Base-by-base conservation (phyloP, 1,139 yeast species). In the Geotrichum fermentans region DNA sequence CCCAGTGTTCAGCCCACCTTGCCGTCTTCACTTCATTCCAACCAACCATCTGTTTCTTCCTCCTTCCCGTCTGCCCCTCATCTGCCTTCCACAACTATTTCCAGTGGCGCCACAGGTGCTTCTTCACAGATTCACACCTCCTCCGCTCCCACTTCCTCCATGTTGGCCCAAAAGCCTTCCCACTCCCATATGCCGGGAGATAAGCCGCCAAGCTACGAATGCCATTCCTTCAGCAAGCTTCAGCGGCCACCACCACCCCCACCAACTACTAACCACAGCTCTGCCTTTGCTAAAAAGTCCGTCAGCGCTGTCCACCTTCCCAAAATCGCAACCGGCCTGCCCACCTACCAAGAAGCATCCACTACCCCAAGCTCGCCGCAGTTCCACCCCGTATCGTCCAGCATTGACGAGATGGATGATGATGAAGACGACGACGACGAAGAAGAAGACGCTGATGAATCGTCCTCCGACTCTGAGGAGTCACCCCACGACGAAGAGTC, bases 401-500 rank as follows among this genome's bases (percentile, higher is more conserved):
- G 16, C 29, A 20, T 30, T 11, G 37, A 18, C n/a, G 50, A 33
- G 8, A 20, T 22, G 26, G 26, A 36, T 20, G 14, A 24, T 2
- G 40, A 33, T 22, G 40, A 13, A 10, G 30, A 42, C 2, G 38
- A 42, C 13, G 43, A 34, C 14, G 49, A 46, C 16, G 33, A 43
- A 20, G n/a, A n/a, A n/a, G n/a, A 16, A 18, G 29, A 36, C 14
- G 28, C 11, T 16, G 44, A 24, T 10, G 53, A 46, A 21, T 34
- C 34, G 11, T 11, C 38, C 3, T 41, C 49, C 7, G 52, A 46
- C n/a, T 34, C 35, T 4, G 51, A 47, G 20, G 37, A 38, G 16
- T 43, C 18, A 44, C 50, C 52, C 34, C 61, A 55, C 14, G 72
- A 70, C 44, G 95, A 87, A 62, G 96, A 88, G 65, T 81, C 79